A percentile compares a stretch with the other conserved stretches of the same genome.
Evolutionary conservation across 1,284 basidiomycete species (phyloP).

Genomic region (Apiotrichum mycotoxinovorans): DNA sequence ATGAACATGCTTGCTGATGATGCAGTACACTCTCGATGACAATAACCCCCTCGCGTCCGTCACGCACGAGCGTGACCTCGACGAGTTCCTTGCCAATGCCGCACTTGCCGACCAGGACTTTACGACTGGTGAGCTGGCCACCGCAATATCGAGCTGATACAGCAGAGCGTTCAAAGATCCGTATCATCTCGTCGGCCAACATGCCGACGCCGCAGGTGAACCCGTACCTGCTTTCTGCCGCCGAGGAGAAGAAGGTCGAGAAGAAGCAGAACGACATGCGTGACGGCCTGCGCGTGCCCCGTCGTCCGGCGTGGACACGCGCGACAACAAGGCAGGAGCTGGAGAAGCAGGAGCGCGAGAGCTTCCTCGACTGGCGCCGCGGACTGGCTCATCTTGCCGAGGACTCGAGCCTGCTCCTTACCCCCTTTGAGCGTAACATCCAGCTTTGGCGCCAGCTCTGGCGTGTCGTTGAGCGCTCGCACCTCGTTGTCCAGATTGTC

Average conservation of each 20-base stretch:
- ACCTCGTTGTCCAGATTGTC: conserved; percentile 90
- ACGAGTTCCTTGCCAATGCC: conserved; percentile 94
- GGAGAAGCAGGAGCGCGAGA: conserved; percentile 79
- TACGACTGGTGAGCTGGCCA: conserved; percentile 85
- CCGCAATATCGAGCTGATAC: no score
- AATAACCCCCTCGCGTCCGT: conserved; percentile 79
- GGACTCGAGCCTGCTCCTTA: conserved; percentile 66
- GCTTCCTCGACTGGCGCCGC: conserved; percentile 86
- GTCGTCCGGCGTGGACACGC: conserved; percentile 74
- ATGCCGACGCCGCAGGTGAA: conserved; percentile 59
- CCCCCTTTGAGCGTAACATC: conserved; percentile 91
- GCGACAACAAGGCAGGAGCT: conserved; percentile 69
- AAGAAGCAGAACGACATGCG: conserved; percentile 70
- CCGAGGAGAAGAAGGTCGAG: conserved; percentile 74
- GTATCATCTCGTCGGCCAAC: conserved; percentile 71
- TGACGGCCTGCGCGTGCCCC: conserved; percentile 71
- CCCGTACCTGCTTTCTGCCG: conserved; percentile 78
- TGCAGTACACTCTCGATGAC: conserved; percentile 73
- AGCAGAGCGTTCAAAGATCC: conserved; percentile 83
- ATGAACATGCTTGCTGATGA: not conserved
- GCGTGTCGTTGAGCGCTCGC: conserved; percentile 89
- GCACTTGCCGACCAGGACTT: conserved; percentile 93
- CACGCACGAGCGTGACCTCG: conserved; percentile 92
- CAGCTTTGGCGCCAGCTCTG: conserved; percentile 96
- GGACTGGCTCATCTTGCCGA: conserved; percentile 69